Conservation (phyloP, 345 rosid species). For the Linum usitatissimum region DNA sequence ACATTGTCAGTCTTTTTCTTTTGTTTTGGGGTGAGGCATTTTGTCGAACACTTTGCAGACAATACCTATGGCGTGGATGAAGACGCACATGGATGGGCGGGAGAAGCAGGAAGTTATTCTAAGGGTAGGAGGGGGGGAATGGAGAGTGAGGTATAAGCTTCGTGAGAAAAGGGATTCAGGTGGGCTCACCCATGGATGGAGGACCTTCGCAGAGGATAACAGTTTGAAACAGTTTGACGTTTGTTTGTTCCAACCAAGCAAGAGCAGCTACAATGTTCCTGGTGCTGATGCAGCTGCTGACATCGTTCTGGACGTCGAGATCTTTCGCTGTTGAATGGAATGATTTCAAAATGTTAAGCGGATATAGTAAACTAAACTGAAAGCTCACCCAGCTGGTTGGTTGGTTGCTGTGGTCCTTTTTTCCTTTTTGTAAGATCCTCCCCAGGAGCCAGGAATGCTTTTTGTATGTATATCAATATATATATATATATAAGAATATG, state of each 20-base stretch:
- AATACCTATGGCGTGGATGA: background rate
- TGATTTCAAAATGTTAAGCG: no score
- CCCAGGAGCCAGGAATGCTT: no score
- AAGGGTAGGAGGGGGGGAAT: background rate
- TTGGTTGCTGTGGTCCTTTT: no score
- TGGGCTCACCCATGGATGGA: background rate
- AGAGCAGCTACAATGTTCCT: no score
- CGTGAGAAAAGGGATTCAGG: background rate
- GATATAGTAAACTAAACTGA: no score
- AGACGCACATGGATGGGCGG: background rate
- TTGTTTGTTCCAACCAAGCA: background rate
- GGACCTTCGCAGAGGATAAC: background rate
- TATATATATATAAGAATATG: no score
- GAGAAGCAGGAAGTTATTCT: constrained; percentile 1
- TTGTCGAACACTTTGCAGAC: background rate
- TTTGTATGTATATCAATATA: no score
- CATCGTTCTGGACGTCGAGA: no score
- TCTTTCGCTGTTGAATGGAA: no score
- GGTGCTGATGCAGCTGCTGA: no score
- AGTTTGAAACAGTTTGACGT: background rate
- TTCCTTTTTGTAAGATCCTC: no score
- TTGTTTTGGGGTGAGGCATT: background rate
- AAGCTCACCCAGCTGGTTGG: no score
- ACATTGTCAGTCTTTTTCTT: background rate
- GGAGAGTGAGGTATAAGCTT: background rate